phyloP scores from a whole-genome alignment of 2,329 filamentous ascomycete species.

The Hymenoscyphus infarciens region DNA sequence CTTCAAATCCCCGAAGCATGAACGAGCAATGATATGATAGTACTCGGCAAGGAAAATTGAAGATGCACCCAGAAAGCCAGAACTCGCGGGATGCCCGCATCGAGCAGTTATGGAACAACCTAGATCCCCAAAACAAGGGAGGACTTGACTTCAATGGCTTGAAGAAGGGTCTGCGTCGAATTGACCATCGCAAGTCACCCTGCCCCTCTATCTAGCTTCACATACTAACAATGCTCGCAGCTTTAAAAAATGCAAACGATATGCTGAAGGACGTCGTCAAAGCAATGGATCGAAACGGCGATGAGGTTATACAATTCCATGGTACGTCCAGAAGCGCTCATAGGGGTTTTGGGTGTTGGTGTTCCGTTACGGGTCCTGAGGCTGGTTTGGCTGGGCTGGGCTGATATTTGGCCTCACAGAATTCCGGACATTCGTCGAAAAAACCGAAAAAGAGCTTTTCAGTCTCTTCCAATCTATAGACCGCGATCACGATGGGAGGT shows the following conservation, averaged over 20 bases:
- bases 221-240: slow-evolving; percentile 39
- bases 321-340: slow-evolving; percentile 54
- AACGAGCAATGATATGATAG: slow-evolving; percentile 27
- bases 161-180: slow-evolving; percentile 77
- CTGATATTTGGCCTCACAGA: slow-evolving; percentile 49
- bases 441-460: slow-evolving; percentile 80
- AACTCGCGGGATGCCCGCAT: slow-evolving; percentile 78
- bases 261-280: slow-evolving; percentile 78
- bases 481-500: slow-evolving; percentile 74
- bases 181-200: slow-evolving; percentile 68
- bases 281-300: slow-evolving; percentile 79
- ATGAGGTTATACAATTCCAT: slow-evolving; percentile 87
- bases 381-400: background rate
- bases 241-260: slow-evolving; percentile 85
- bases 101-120: slow-evolving; percentile 75
- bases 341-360: background rate
- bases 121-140: slow-evolving; percentile 73
- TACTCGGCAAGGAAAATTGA: slow-evolving; percentile 13
- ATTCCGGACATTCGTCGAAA: slow-evolving; percentile 83
- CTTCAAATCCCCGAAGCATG: slow-evolving; percentile 23
- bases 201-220: slow-evolving; percentile 12
- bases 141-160: slow-evolving; percentile 81
- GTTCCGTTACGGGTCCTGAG: background rate
- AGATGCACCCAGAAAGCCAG: slow-evolving; percentile 66
- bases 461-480: slow-evolving; percentile 85